These are phyloP conservation scores for Fraxinus floribunda DNA, from an alignment of 305 asterid genomes.

Conservation along the genomic window DNA sequence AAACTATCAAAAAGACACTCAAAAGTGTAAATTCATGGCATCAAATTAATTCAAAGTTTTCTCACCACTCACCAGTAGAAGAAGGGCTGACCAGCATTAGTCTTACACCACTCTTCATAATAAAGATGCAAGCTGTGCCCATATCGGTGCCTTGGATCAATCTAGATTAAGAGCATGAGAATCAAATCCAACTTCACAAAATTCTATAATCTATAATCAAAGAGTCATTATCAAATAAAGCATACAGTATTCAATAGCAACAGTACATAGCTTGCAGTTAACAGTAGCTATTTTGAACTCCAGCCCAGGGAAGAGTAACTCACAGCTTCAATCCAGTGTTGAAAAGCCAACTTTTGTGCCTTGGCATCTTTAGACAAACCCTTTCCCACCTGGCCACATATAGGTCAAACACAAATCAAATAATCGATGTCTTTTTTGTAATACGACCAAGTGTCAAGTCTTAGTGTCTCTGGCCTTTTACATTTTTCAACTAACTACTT, in stretches of 20 bases:
- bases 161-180: slow-evolving; percentile 31
- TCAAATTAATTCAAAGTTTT: slow-evolving; percentile 13
- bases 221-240: not conserved
- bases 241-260: not conserved
- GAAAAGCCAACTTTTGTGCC: slow-evolving; percentile 86
- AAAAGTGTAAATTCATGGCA: not conserved
- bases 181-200: slow-evolving; percentile 1
- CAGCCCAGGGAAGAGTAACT: slow-evolving; percentile 20
- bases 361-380: slow-evolving; percentile 68
- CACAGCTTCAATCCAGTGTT: slow-evolving; percentile 95
- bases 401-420: not conserved
- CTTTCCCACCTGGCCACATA: slow-evolving; percentile 74
- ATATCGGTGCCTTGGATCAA: slow-evolving; percentile 95
- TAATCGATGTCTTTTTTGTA: not conserved
- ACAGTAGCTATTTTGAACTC: not conserved
- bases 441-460: slow-evolving; percentile 6
- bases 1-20: slow-evolving; percentile 3
- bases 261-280: not conserved
- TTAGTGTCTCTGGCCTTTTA: not conserved
- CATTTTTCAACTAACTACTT: slow-evolving; percentile 1
- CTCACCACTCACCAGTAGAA: slow-evolving; percentile 91
- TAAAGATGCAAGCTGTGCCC: slow-evolving; percentile 82
- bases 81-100: slow-evolving; percentile 75
- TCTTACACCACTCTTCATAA: slow-evolving; percentile 77
- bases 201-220: not conserved